These are phyloP conservation scores for Flaveria brownii DNA, from an alignment of 129 eudicot species.

Conservation along the genomic window DNA sequence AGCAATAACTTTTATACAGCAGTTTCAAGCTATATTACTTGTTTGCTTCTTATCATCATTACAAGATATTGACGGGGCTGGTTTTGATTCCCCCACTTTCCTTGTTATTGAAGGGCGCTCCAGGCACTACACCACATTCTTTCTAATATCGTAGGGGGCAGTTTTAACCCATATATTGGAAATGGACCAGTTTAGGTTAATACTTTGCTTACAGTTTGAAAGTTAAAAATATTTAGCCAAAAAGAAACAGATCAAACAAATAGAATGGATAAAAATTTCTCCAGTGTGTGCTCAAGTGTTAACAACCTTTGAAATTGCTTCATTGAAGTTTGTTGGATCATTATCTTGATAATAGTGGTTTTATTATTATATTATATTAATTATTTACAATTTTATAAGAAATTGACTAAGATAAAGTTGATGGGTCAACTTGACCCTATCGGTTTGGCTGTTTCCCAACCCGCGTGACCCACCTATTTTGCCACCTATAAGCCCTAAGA, in stretches of 20 bases:
- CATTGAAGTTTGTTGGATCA: neutral
- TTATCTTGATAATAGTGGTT: neutral
- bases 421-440: neutral
- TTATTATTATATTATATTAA: neutral
- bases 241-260: neutral
- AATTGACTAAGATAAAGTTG: neutral
- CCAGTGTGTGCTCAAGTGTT: neutral
- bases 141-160: neutral
- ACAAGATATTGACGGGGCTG: neutral
- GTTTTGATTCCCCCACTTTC: no score
- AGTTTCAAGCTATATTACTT: constrained; percentile 8
- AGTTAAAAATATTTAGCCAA: no score
- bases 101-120: neutral
- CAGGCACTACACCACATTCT: neutral
- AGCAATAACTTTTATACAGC: neutral
- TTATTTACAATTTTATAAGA: neutral
- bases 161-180: neutral
- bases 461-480: neutral
- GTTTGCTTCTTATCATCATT: constrained; percentile 12
- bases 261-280: neutral
- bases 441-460: neutral
- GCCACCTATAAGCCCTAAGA: neutral
- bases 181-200: neutral
- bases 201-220: neutral
- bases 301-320: neutral